Evolutionary conservation across 1,139 yeast genomes (phyloP).

Genomic region (Torulaspora globosa): DNA sequence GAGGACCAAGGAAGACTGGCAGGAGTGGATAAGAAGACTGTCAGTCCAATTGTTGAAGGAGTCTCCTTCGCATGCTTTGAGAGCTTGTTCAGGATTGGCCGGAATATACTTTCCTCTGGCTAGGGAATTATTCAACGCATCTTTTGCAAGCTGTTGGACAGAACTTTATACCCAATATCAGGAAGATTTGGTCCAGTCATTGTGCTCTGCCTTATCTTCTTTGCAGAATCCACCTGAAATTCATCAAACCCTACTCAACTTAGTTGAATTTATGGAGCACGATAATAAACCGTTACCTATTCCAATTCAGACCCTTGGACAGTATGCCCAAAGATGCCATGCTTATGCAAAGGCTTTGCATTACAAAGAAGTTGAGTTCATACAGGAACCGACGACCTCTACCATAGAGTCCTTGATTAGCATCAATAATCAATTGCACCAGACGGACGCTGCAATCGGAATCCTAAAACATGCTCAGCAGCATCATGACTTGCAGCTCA

Average conservation of each 20-base stretch:
- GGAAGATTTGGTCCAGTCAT: constrained; percentile 80
- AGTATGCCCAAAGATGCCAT: constrained; percentile 91
- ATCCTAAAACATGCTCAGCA: constrained; percentile 92
- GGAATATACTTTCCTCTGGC: constrained; percentile 86
- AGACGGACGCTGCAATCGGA: constrained; percentile 97
- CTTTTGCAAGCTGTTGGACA: constrained; percentile 95
- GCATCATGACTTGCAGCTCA: constrained; percentile 85
- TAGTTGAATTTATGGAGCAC: constrained; percentile 97
- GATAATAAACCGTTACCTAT: constrained; percentile 93
- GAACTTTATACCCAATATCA: constrained; percentile 89
- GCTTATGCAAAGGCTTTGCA: constrained; percentile 97
- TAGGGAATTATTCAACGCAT: constrained; percentile 85
- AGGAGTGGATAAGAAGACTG: constrained; percentile 89
- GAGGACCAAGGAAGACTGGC: constrained; percentile 94
- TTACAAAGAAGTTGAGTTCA: constrained; percentile 90
- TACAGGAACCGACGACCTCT: constrained; percentile 87
- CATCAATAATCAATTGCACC: constrained; percentile 91
- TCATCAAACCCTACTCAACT: constrained; percentile 77
- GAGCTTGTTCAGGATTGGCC: constrained; percentile 91
- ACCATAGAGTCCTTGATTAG: constrained; percentile 89
- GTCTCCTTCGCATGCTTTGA: constrained; percentile 89
- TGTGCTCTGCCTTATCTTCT: constrained; percentile 82
- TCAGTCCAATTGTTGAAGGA: constrained; percentile 84
- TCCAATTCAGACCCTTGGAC: constrained; percentile 82
- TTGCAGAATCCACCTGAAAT: constrained; percentile 96